Base-by-base conservation (phyloP, 2,329 filamentous ascomycete genomes). In the Trichophyton rubrum region DNA sequence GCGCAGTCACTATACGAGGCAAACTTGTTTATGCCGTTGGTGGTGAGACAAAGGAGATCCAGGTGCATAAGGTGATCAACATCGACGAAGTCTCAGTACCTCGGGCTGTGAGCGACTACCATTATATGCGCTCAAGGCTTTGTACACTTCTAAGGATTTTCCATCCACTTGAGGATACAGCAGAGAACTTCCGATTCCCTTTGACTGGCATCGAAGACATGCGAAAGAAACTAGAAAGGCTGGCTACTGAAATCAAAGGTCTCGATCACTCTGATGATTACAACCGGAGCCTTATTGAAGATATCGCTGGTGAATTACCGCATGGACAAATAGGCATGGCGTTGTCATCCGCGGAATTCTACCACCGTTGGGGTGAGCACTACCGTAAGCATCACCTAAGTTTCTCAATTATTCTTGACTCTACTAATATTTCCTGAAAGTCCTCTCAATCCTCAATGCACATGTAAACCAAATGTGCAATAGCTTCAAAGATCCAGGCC, bases 401-500 rank as follows among this genome's bases (percentile, higher is more conserved):
- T 3, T 35, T 35, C 15, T 55, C 27, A n/a, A 35, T 22, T 5
- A 24, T 13, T 58, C 8, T 35, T 17, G 51, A 3, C 13, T 35
- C 13, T 35, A 17, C 51, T 35, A 55, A 27, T 35, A n/a, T 35
- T 35, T 27, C 2, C 6, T 20, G 33, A 35, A n/a, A 63, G 62
- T 85, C 4, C 79, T 78, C 0, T 81, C 80, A 5, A 73, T 85
- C 1, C 78, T 80, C 27, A 77, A 79, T 62, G 82, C 82, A 0
- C 81, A 86, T 64, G 73, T 75, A 0, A 75, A 77, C 24, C 83
- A 85, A 68, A 70, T 80, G 8, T 84, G 82, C 72, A 84, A 83
- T 67, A 80, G 79, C 0, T 85, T 85, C 77, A 84, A 84, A 66
- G 83, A 85, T 62, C 72, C 78, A 0, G 83, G 83, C 0, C 80